Conservation (phyloP, 441 rosid genomes). For the Aquilaria agallochum region DNA sequence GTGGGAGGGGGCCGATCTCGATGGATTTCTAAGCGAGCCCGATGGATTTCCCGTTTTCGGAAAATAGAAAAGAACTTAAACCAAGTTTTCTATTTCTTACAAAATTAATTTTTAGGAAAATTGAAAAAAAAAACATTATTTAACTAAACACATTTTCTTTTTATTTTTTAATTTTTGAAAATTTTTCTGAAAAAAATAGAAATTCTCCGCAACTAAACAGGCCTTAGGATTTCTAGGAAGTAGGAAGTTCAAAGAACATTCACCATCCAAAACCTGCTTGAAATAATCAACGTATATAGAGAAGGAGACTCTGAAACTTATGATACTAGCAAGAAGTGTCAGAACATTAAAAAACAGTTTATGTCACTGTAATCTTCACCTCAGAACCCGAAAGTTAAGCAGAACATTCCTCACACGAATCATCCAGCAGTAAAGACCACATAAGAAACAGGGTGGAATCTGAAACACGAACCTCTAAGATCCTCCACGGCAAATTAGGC, state of each 20-base stretch:
- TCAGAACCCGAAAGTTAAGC: conserved; percentile 1
- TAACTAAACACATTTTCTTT: too few species aligned
- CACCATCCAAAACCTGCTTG: neutral
- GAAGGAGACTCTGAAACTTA: conserved; percentile 11
- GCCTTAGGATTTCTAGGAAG: neutral
- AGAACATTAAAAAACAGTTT: conserved; percentile 10
- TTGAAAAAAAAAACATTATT: too few species aligned
- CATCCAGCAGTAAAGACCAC: too few species aligned
- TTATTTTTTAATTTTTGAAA: too few species aligned
- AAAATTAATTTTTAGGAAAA: too few species aligned
- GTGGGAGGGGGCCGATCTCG: too few species aligned
- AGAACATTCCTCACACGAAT: neutral
- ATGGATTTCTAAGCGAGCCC: too few species aligned
- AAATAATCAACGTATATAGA: conserved; percentile 10
- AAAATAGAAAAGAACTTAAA: too few species aligned
- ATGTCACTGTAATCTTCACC: conserved; percentile 5
- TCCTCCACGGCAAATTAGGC: conserved; percentile 51
- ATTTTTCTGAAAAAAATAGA: too few species aligned
- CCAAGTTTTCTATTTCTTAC: too few species aligned
- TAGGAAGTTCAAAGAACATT: neutral
- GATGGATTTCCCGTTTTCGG: too few species aligned
- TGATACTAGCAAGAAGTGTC: conserved; percentile 12
- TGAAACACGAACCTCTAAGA: conserved; percentile 32
- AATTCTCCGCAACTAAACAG: too few species aligned
- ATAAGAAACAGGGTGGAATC: neutral